Evolutionary conservation across 2,329 filamentous ascomycete species (phyloP), one percentile per base, ranked within the genome.

Genomic region (Penicillium sp.): DNA sequence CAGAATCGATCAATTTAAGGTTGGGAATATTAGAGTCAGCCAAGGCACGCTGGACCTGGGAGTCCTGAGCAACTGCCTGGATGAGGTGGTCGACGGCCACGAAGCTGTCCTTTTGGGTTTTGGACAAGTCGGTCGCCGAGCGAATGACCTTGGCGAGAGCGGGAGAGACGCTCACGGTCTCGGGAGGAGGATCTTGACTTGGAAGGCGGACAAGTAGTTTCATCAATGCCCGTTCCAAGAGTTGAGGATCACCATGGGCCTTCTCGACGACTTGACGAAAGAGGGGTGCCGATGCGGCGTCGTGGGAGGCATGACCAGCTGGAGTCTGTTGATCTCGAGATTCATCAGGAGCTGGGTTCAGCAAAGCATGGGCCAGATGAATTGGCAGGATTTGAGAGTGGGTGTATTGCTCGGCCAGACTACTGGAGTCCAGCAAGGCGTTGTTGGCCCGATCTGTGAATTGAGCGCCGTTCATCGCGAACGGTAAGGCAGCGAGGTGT

Each of bases 51-150:
- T 92, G 81, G 37, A 96, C 80, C 29, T 76, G 71, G 5, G 74
- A 49, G 54, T 98, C 92, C 55, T 96, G 88, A 9, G 82, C 77
- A 14, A 95, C 73, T 1, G 85, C 81, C 46, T 82, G 81, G 57
- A 98, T 95, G 35, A 98, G 75, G 62, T 98, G 92, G 65, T 96
- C 92, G 42, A 96, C 82, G 27, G 90, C 92, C 48, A 98, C 85
- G 65, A 81, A 98, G 49, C 80, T 86, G 62, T 98, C 92, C 57
- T 95, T 96, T 57, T 98, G 92, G n/a, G 89, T 88, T 69, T 93
- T 95, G 55, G 93, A 90, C 37, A 98, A 67, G 20, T 96, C 88
- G 62, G 85, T 81, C 2, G 92, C 88, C 51, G 85, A 79, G 52
- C 88, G 79, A 35, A 98, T 74, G 40, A 95, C 77, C 52, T 84